Conservation (phyloP, 179 eudicot species). For the Pouteria campechiana region DNA sequence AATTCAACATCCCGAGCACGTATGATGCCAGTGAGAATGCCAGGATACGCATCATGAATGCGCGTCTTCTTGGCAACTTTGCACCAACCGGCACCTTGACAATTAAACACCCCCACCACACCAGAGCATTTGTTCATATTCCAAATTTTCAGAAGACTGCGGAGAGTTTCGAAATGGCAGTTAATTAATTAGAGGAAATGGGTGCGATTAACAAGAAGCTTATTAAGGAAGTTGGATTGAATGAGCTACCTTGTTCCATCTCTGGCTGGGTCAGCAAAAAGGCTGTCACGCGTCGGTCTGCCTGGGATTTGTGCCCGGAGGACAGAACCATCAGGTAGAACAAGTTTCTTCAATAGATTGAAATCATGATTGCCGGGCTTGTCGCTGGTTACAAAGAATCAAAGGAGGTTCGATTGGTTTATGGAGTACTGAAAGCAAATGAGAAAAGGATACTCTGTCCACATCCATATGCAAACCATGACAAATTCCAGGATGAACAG, state of each 20-base stretch:
- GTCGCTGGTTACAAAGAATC: no score
- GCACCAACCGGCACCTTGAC: slow-evolving; percentile 99
- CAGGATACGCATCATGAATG: slow-evolving; percentile 71
- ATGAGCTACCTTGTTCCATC: slow-evolving; percentile 53
- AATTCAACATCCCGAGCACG: slow-evolving; percentile 52
- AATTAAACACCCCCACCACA: slow-evolving; percentile 86
- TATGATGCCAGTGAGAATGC: slow-evolving; percentile 52
- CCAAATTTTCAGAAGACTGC: slow-evolving; percentile 89
- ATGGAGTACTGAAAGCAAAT: slow-evolving; percentile 4
- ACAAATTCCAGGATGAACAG: background rate
- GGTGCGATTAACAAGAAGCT: background rate
- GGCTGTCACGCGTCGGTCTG: slow-evolving; percentile 81
- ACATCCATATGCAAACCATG: background rate
- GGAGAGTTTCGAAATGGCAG: background rate
- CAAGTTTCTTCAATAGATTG: slow-evolving; percentile 70
- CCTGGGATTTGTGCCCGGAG: slow-evolving; percentile 82
- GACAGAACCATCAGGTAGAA: slow-evolving; percentile 89
- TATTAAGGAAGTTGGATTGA: background rate
- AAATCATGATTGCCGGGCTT: slow-evolving; percentile 90
- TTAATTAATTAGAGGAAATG: background rate
- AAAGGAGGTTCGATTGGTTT: no score
- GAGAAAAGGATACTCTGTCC: background rate
- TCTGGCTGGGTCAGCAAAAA: slow-evolving; percentile 85
- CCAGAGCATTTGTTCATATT: slow-evolving; percentile 77
- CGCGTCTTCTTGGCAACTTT: slow-evolving; percentile 61